Percentiles rank a stretch among this genome's conserved stretches.
Evolutionary conservation across 2,329 filamentous ascomycete genomes (phyloP).

Genomic region (Rhynchosporium secalis): DNA sequence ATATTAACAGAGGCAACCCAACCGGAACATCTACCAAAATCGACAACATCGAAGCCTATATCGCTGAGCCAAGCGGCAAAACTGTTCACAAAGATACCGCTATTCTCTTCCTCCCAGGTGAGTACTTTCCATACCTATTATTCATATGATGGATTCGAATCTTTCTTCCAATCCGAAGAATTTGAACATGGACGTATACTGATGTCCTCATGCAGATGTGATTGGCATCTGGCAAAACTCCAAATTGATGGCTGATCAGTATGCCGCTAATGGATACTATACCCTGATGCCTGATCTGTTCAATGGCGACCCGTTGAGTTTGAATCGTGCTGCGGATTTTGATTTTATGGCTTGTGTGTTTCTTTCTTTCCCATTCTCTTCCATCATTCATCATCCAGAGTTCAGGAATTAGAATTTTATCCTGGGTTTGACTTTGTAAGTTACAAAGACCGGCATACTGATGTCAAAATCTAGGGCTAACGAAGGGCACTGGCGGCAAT

Average conservation of each 20-base stretch:
- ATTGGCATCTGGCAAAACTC: constrained; percentile 52
- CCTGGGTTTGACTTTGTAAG: not conserved
- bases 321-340: constrained; percentile 50
- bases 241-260: constrained; percentile 71
- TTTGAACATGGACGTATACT: too few species aligned
- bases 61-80: constrained; percentile 35
- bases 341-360: constrained; percentile 46
- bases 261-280: constrained; percentile 60
- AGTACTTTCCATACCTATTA: too few species aligned
- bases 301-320: constrained; percentile 60
- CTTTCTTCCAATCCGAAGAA: too few species aligned
- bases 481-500: constrained; percentile 36
- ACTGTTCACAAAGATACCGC: constrained; percentile 37
- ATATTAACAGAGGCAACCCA: constrained; percentile 32
- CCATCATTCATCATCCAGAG: not conserved
- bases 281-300: constrained; percentile 68
- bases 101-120: constrained; percentile 35
- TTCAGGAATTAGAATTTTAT: not conserved
- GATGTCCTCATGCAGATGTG: constrained; percentile 27
- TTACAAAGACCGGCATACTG: not conserved
- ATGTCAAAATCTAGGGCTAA: constrained; percentile 19
- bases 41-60: constrained; percentile 38
- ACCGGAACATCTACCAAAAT: constrained; percentile 37
- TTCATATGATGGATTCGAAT: too few species aligned
- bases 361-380: too few species aligned